Base-by-base conservation (phyloP, 164 flowering plant species). In the Pachysandra terminalis region DNA sequence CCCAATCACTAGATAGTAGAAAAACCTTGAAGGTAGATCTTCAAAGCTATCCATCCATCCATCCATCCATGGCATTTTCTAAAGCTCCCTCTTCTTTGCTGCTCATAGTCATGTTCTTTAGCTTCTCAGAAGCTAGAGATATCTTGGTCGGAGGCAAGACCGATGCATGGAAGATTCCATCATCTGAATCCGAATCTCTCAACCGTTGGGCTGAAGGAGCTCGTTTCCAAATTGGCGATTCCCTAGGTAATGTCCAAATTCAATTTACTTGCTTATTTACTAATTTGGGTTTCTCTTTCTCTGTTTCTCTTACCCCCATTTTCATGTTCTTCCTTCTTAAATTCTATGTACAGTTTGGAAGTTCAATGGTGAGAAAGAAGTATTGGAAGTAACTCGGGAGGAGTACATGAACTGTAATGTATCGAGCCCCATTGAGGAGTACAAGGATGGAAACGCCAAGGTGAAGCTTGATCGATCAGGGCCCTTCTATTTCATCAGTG, bases 271-370 rank as follows among this genome's bases (percentile, higher is more conserved):
- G n/a, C n/a, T n/a, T n/a, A n/a, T n/a, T n/a, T n/a, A n/a, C n/a
- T n/a, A n/a, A n/a, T 5, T 19, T 57, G 28, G 25, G 22, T 2
- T 1, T 24, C 5, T 67, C 45, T 27, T 22, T 45, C 49, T n/a
- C 17, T 19, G 49, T 59, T 45, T 22, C 28, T 59, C 22, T 49
- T n/a, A n/a, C n/a, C n/a, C n/a, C 28, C 19, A 57, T 64, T n/a
- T n/a, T n/a, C n/a, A n/a, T n/a, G 63, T 37, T 71, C 64, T 13
- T 51, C 61, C n/a, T n/a, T n/a, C n/a, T n/a, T n/a, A n/a, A n/a
- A n/a, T n/a, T n/a, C n/a, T n/a, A n/a, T n/a, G 60, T n/a, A 45
- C 80, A 85, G 87, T 83, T 12, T 84, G 82, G 85, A 78, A 80
- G 19, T 81, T 77, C 62, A 72, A 80, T 14, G 68, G 67, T 19